A percentile compares a stretch with the other conserved stretches of the same genome.
These are phyloP conservation scores for Starmerella gropengiesseri DNA, from an alignment of 805 yeast genomes.

Conservation along the genomic window DNA sequence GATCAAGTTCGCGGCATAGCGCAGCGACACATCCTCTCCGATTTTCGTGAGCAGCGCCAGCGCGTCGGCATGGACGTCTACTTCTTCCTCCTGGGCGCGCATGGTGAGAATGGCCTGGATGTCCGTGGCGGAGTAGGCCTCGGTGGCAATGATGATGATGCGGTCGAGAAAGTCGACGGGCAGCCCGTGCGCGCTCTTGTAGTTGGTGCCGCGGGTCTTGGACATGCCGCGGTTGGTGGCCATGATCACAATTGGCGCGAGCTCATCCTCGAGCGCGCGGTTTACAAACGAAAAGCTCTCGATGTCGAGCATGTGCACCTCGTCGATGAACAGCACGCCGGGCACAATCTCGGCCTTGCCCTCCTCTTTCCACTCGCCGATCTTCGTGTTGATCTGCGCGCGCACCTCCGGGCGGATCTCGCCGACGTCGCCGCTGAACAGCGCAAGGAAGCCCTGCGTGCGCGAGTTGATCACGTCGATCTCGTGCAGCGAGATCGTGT, in stretches of 20 bases:
- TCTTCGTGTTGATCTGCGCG: conserved; percentile 91
- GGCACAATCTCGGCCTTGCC: conserved; percentile 96
- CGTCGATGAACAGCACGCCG: conserved; percentile 95
- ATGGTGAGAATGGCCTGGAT: conserved; percentile 75
- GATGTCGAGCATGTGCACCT: conserved; percentile 95
- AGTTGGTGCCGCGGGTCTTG: conserved; percentile 85
- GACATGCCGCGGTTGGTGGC: conserved; percentile 96
- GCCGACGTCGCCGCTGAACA: conserved; percentile 94
- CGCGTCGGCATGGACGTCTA: conserved; percentile 71
- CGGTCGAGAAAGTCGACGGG: conserved; percentile 92
- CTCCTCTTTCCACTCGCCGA: conserved; percentile 97
- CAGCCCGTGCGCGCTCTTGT: conserved; percentile 94
- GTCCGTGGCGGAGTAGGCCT: conserved; percentile 67
- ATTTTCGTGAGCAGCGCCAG: conserved; percentile 78
- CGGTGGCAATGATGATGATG: conserved; percentile 81
- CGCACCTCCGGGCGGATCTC: conserved; percentile 93
- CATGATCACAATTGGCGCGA: conserved; percentile 95
- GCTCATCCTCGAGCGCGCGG: conserved; percentile 91
- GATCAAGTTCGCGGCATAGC: conserved; percentile 86
- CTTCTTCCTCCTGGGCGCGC: conserved; percentile 90
- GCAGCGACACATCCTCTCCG: conserved; percentile 78
- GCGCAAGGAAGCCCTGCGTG: conserved; percentile 93
- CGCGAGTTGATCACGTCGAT: conserved; percentile 95
- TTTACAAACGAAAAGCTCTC: conserved; percentile 92
- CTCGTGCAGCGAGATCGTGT: conserved; percentile 95